Evolutionary conservation across 257 asterid genomes (phyloP), one percentile per base, ranked within the genome.

Genomic region (Thymus quinquecostatus): DNA sequence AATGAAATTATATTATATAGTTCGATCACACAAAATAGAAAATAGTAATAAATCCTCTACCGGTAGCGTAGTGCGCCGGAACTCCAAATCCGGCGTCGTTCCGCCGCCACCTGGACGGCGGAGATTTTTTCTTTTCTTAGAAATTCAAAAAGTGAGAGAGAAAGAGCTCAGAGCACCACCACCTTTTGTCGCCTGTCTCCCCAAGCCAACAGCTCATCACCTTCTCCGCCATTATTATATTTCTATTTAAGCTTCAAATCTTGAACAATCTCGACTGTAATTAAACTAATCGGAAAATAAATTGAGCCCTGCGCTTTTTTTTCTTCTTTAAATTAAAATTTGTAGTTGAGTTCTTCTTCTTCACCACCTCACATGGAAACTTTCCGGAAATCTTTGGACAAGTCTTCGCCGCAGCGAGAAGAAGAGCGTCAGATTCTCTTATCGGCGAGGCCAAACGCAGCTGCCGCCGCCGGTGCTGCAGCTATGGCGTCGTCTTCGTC

Each of bases 341-440:
- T 36, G 29, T 30, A 59, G 49, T 28, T 27, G 49, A 6, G 57
- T 60, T 45, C 41, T 49, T 50, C 49, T 67, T 53, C 47, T 50
- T 43, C 59, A 43, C 33, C 50, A 27, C 48, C 74, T 54, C 76
- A 30, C 13, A 80, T 80, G 81, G 81, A 72, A 51, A 53, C 77
- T 1, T 72, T 80, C 60, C 79, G 79, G 1, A 76, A 72, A 68
- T 80, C 84, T 2, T 71, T 79, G 68, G 77, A 64, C 77, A 80
- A 68, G 68, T 80, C 81, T 33, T 53, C 81, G 5, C 55, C 78
- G 1, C 66, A 44, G 2, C 58, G 6, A 34, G 76, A 63, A 34
- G 84, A 80, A n/a, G 84, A 80, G 12, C 79, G 75, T 54, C 85
- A 64, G 66, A 74, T 74, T 78, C 76, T 78, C 59, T 13, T 73